Evolutionary conservation across 2,329 filamentous ascomycete genomes (phyloP), one percentile per base, ranked within the genome.

Genomic region (Pyricularia sp.): DNA sequence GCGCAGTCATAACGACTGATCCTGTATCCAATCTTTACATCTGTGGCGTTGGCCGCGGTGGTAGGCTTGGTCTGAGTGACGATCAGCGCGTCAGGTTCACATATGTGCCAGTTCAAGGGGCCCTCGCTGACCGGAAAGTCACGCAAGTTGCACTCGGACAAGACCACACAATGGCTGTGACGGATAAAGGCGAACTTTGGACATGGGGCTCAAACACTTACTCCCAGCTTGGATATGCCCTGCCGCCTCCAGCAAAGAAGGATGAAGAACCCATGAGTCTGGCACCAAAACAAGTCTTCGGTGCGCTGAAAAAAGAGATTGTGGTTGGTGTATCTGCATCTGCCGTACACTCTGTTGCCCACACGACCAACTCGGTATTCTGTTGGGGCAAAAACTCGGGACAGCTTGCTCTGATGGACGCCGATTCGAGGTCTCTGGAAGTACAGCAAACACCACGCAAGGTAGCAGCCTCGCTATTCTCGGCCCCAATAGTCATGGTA

Each of bases 361-460:
- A 95, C 75, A 97, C 93, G 0, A 84, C 86, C 0, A 87, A 88
- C 0, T 92, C 92, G 0, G 81, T 99, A 1, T 99, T 92, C 76
- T 97, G 93, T 2, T 99, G 97, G 84, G 95, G 95, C 26, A 96
- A 95, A 74, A 99, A 98, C 74, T 89, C 93, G 73, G 95, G 95
- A 1, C 95, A 99, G 77, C 85, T 99, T 65, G 95, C 93, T 5
- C 85, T 99, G 68, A 93, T 97, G 81, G 95, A 97, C 77, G 94
- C 95, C 0, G 94, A 98, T 79, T 96, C 95, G 30, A 88, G 94
- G 64, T 97, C 93, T 0, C 85, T 98, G 5, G 92, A 95, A 73
- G 81, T 90, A n/a, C 95, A 98, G 75, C 81, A 86, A 25, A 88
- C 87, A 0, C 95, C 95, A 28, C 88, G 95, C 65, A 94, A 91